Conservation (phyloP, 2,329 filamentous ascomycete species). For the Diaporthe batatas region DNA sequence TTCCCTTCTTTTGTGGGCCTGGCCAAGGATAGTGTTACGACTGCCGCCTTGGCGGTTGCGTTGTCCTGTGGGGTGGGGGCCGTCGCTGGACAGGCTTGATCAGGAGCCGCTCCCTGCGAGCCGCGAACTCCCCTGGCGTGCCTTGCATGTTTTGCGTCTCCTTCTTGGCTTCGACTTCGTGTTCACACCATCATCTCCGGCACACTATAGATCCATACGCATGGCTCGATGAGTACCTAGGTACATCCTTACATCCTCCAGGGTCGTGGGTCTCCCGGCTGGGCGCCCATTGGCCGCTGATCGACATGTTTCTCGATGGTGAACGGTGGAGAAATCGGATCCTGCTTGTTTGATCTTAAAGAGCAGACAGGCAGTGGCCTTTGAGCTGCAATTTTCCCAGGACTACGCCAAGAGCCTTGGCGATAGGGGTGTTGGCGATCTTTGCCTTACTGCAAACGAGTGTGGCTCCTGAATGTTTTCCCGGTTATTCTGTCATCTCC, state of each 20-base stretch:
- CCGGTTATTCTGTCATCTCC: conserved; percentile 14
- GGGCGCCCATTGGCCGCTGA: neutral
- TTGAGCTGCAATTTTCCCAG: conserved; percentile 27
- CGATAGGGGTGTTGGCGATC: conserved; percentile 23
- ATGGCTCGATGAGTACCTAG: conserved; percentile 1
- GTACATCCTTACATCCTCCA: conserved; percentile 8
- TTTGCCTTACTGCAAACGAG: conserved; percentile 15
- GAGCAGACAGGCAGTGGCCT: neutral
- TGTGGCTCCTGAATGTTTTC: conserved; percentile 3
- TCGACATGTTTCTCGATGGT: conserved; percentile 3
- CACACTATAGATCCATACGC: neutral
- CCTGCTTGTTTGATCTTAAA: conserved; percentile 21
- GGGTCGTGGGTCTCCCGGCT: neutral
- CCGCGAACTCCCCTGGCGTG: neutral
- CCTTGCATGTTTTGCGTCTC: conserved; percentile 3
- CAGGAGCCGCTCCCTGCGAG: conserved; percentile 2
- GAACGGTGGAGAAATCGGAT: conserved; percentile 33
- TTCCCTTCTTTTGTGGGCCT: conserved; percentile 15
- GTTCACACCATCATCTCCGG: conserved; percentile 23
- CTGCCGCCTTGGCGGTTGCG: conserved; percentile 33
- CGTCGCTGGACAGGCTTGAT: neutral
- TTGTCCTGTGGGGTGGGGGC: conserved; percentile 14
- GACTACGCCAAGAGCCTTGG: conserved; percentile 35
- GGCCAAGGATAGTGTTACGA: conserved; percentile 27
- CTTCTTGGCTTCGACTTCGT: conserved; percentile 21